Percentiles rank a stretch among this genome's conserved stretches.
phyloP scores from a whole-genome alignment of 2,329 filamentous ascomycete genomes.

The Pseudogymnoascus sp. region DNA sequence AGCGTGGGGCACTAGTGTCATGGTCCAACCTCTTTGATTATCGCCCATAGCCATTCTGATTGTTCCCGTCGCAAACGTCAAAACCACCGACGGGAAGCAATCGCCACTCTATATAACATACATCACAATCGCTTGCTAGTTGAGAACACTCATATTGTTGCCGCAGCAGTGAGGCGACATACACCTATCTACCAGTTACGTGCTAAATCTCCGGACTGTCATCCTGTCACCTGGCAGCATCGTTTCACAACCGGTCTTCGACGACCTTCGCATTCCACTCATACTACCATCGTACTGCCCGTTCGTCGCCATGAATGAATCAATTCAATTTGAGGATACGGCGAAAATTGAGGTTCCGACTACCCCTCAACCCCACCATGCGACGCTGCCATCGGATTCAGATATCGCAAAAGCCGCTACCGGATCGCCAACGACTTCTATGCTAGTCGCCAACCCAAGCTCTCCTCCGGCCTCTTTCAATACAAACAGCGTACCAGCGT shows the following conservation, averaged over 20 bases:
- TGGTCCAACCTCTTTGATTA: conserved; percentile 6
- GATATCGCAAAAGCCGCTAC: neutral
- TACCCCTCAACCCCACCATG: conserved; percentile 11
- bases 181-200: neutral
- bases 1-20: conserved; percentile 3
- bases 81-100: neutral
- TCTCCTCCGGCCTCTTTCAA: conserved; percentile 27
- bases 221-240: neutral
- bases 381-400: conserved; percentile 10
- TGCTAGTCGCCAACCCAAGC: conserved; percentile 18
- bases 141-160: neutral
- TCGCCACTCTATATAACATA: neutral
- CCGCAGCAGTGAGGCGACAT: neutral
- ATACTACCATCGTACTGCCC: neutral
- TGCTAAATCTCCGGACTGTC: neutral
- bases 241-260: neutral
- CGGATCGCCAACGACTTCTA: conserved; percentile 2
- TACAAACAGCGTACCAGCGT: conserved; percentile 22
- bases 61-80: conserved; percentile 4
- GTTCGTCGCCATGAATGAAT: neutral
- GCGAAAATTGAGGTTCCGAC: conserved; percentile 7
- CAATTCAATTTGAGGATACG: neutral
- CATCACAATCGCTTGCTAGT: neutral
- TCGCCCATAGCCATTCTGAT: conserved; percentile 6
- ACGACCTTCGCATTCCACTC: neutral